Evolutionary conservation across 495 filamentous ascomycete species (phyloP).

Genomic region (Lophiotrema nucula): DNA sequence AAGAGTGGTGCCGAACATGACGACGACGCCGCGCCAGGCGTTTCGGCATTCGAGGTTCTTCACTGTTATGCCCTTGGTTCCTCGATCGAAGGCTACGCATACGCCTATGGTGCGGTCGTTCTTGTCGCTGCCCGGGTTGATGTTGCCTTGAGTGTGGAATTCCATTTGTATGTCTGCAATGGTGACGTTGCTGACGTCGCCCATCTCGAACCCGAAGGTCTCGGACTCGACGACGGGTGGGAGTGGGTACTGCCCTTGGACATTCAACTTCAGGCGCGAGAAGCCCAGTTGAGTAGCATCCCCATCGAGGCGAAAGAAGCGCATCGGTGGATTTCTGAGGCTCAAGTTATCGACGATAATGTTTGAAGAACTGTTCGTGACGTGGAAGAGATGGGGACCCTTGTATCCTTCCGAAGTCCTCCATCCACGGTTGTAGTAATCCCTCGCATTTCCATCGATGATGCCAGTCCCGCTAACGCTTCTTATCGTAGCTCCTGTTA

Average conservation of each 20-base stretch:
- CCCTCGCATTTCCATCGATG: constrained; percentile 15
- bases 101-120: neutral
- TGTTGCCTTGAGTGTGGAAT: neutral
- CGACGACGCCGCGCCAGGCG: constrained; percentile 1
- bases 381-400: constrained; percentile 3
- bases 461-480: constrained; percentile 16
- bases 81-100: constrained; percentile 11
- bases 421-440: neutral
- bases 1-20: constrained; percentile 3
- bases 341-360: constrained; percentile 5
- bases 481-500: constrained; percentile 1
- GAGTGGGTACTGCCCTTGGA: neutral
- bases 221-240: neutral
- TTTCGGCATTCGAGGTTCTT: neutral
- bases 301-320: constrained; percentile 15
- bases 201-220: constrained; percentile 15
- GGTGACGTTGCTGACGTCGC: neutral
- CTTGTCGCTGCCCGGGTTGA: neutral
- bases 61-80: neutral
- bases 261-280: neutral
- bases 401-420: neutral
- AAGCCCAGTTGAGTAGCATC: neutral
- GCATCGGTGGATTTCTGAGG: constrained; percentile 6
- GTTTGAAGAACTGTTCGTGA: constrained; percentile 11
- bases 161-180: constrained; percentile 4